Evolutionary conservation across 352 stramenopile species (phyloP).

Genomic region (Thraustochytrium sp.): DNA sequence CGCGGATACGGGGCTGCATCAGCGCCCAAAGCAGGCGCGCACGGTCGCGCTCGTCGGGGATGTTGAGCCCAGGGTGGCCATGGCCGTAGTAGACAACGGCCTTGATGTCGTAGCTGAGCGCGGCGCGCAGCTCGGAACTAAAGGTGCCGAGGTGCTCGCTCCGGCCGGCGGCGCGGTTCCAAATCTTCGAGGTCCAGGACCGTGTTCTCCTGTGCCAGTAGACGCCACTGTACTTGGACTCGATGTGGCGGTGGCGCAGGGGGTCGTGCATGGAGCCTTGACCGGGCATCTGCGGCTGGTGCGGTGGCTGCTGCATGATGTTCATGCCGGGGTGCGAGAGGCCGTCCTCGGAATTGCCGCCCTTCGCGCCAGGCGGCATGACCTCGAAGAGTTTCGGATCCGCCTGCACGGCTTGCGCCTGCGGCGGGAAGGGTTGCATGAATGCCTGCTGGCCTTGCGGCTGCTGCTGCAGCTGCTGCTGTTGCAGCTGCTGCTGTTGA

Average conservation of each 20-base stretch:
- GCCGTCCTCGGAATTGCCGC: background rate
- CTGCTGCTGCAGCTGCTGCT: no score
- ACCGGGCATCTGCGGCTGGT: background rate
- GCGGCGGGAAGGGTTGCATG: no score
- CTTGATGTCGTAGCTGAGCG: conserved; percentile 9
- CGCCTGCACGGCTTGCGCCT: no score
- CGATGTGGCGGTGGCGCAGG: background rate
- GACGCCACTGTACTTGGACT: conserved; percentile 5
- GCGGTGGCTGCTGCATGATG: no score
- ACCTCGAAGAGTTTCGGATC: no score
- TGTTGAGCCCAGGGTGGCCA: background rate
- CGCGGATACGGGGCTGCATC: background rate
- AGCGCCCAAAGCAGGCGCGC: conserved; percentile 1
- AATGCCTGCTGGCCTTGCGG: no score
- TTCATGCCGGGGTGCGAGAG: no score
- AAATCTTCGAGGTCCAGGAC: conserved; percentile 8
- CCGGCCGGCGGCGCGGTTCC: background rate
- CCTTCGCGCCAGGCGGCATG: no score
- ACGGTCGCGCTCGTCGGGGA: conserved; percentile 10
- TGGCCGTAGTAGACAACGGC: background rate
- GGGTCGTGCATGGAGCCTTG: conserved; percentile 13
- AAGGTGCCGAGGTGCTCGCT: conserved; percentile 14
- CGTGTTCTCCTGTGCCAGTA: conserved; percentile 5
- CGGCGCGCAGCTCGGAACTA: background rate
- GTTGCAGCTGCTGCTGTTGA: no score